Conservation (phyloP, 176 grass and related monocot species). For the Phoenix dactylifera region DNA sequence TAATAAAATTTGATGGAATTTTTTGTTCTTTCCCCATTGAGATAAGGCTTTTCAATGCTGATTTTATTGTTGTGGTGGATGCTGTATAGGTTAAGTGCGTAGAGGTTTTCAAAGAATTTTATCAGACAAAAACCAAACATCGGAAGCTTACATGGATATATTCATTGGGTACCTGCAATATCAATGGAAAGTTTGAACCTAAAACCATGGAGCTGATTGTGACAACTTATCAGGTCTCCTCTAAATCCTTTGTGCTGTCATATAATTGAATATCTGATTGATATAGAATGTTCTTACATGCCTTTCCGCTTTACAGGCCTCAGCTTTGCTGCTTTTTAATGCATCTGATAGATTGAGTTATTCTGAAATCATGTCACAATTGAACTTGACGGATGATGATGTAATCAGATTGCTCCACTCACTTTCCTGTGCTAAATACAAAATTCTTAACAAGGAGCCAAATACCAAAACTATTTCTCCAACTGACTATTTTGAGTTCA, state of each 20-base stretch:
- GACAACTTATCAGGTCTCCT: constrained; percentile 74
- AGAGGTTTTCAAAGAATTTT: constrained; percentile 88
- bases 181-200: constrained; percentile 63
- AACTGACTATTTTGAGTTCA: constrained; percentile 75
- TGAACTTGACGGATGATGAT: constrained; percentile 22
- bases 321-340: constrained; percentile 21
- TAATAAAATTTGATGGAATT: too few species aligned
- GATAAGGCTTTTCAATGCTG: too few species aligned
- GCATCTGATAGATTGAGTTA: constrained; percentile 21
- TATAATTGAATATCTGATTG: too few species aligned
- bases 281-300: too few species aligned
- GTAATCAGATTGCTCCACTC: constrained; percentile 34
- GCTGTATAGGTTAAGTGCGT: constrained; percentile 72
- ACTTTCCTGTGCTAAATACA: constrained; percentile 92
- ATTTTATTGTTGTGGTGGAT: constrained; percentile 3
- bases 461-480: constrained; percentile 72
- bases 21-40: too few species aligned
- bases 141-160: constrained; percentile 99
- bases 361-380: constrained; percentile 18
- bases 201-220: constrained; percentile 84
- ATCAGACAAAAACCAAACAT: constrained; percentile 83
- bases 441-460: constrained; percentile 89
- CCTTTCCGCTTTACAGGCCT: constrained; percentile 3
- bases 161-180: constrained; percentile 93
- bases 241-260: background rate